A percentile compares a stretch with the other conserved stretches of the same genome.
Conservation (phyloP, 176 grass and related monocot species). For the Olyra latifolia region DNA sequence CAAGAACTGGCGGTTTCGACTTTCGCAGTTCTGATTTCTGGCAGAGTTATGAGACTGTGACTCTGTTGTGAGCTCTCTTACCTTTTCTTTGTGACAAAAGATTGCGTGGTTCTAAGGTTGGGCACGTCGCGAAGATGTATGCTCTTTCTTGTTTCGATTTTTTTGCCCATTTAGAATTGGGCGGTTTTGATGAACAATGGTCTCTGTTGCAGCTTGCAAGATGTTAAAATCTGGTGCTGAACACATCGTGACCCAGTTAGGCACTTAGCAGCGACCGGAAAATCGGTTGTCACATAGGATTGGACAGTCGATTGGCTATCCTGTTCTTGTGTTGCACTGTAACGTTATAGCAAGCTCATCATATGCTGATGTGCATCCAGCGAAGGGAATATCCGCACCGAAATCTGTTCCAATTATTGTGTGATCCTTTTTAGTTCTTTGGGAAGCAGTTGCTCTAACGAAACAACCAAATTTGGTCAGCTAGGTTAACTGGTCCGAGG, state of each 20-base stretch:
- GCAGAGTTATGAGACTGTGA: not conserved
- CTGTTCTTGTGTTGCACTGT: not conserved
- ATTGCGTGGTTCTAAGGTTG: not conserved
- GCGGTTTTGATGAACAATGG: not conserved
- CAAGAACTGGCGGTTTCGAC: not conserved
- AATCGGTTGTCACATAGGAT: not conserved
- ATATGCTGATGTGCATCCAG: not conserved
- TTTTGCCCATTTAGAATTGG: not conserved
- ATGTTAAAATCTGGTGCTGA: not conserved
- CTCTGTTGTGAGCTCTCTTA: not conserved
- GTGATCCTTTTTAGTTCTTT: not conserved
- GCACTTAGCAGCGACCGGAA: not conserved
- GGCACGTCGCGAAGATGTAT: not conserved
- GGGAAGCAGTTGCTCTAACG: not conserved
- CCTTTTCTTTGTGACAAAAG: not conserved
- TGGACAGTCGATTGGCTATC: not conserved
- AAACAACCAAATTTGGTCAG: not conserved
- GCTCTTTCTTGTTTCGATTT: not conserved
- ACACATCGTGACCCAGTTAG: not conserved
- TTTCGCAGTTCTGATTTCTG: not conserved
- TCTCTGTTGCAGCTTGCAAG: not conserved
- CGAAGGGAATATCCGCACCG: not conserved
- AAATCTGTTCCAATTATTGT: not conserved
- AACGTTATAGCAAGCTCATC: not conserved
- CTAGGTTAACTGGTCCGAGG: not conserved